Conservation (phyloP, 352 stramenopile genomes). For the Phytophthora gonapodyides region DNA sequence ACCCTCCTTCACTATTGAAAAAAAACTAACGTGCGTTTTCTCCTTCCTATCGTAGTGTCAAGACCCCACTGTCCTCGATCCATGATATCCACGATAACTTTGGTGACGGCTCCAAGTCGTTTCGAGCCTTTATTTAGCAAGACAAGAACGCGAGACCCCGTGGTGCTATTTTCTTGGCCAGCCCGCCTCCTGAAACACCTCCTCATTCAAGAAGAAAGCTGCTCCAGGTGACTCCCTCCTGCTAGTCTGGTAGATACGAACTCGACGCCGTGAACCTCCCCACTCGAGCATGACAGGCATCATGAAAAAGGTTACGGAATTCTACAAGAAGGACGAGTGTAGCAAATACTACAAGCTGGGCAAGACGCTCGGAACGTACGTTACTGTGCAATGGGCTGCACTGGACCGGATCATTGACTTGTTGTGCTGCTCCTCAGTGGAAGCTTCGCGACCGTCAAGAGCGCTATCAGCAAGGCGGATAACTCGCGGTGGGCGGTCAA, state of each 20-base stretch:
- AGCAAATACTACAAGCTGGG: conserved; percentile 91
- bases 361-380: conserved; percentile 88
- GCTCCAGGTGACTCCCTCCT: conserved; percentile 10
- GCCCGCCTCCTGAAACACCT: conserved; percentile 13
- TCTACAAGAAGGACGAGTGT: conserved; percentile 89
- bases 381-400: conserved; percentile 1
- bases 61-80: no score
- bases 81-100: no score
- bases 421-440: conserved; percentile 50
- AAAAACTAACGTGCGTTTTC: no score
- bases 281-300: conserved; percentile 64
- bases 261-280: background rate
- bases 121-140: no score
- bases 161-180: conserved; percentile 11
- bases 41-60: no score
- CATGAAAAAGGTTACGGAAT: conserved; percentile 88
- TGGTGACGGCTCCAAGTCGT: no score
- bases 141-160: background rate
- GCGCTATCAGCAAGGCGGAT: conserved; percentile 76
- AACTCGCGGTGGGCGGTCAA: conserved; percentile 84
- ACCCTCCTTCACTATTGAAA: no score
- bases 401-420: background rate
- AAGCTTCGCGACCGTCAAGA: conserved; percentile 88
- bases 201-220: conserved; percentile 32
- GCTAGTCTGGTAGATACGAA: background rate